Base-by-base conservation (phyloP, 2,329 filamentous ascomycete species). In the Hymenoscyphus fraxineus region DNA sequence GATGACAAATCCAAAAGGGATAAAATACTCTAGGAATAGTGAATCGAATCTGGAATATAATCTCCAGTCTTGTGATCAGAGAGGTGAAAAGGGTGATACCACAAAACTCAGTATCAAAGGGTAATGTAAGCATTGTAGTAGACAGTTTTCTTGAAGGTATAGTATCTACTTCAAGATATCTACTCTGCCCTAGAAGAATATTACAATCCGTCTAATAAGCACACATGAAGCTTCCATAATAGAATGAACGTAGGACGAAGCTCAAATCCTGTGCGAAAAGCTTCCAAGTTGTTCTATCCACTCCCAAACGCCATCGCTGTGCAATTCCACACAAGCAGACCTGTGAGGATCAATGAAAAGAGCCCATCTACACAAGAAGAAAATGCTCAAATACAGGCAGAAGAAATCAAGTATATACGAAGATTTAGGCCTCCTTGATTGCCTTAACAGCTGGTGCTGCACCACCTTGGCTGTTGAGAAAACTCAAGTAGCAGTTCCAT, bases 401-500 rank as follows among this genome's bases (percentile, higher is more conserved):
- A 19, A 51, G 1, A 60, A 32, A 27, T 27, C 22, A 6, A 22
- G 27, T 32, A 60, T 47, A 16, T 32, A 35, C 39, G 44, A 41
- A 41, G 9, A 41, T 38, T 27, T 16, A 51, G 12, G 44, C 44
- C 44, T 22, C 44, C 44, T 44, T 44, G 16, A 44, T 40, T 19
- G 31, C 22, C n/a, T 27, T 40, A 41, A 38, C 15, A 9, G 13
- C 39, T 32, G 9, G 7, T 15, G 51, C 51, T 6, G 22, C 54
- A 9, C 19, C 15, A n/a, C 63, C 60, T 44, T 65, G 63, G 22
- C 63, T 64, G 44, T 76, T 77, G 41, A 76, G 65, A 61, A 70
- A 76, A 66, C 77, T 78, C 40, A 78, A 65, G 59, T 78, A 78
- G 60, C 77, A 78, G 67, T 78, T 78, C 77, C 77, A 78, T 40